Conservation (phyloP, 768 basidiomycete species). For the Amanita rubescens region DNA sequence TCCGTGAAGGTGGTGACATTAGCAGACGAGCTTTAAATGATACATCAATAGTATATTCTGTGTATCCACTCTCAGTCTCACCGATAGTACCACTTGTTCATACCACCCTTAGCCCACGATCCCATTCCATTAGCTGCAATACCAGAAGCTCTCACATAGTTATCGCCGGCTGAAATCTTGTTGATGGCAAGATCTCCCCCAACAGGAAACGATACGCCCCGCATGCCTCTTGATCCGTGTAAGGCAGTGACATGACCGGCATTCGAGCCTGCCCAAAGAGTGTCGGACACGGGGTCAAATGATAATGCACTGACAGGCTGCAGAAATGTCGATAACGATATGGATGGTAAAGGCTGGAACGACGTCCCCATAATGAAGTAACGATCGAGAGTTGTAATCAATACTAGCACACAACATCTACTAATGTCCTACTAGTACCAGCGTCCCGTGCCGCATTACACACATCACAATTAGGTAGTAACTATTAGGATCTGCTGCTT, state of each 20-base stretch:
- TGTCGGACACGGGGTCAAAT: conserved; percentile 89
- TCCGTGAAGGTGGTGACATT: conserved; percentile 38
- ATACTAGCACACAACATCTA: neutral
- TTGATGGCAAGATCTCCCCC: conserved; percentile 64
- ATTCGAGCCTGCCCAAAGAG: conserved; percentile 78
- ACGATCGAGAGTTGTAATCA: neutral
- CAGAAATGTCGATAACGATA: conserved; percentile 26
- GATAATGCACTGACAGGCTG: conserved; percentile 68
- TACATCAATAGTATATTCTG: neutral
- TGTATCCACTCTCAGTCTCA: conserved; percentile 25
- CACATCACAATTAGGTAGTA: neutral
- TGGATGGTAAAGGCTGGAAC: conserved; percentile 26
- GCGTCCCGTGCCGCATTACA: neutral
- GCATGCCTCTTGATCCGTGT: conserved; percentile 53
- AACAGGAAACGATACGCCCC: conserved; percentile 69
- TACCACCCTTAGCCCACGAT: conserved; percentile 77
- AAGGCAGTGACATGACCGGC: conserved; percentile 64
- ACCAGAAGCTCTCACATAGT: conserved; percentile 63
- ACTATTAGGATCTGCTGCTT: neutral
- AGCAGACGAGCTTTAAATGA: conserved; percentile 19
- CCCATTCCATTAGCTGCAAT: conserved; percentile 60
- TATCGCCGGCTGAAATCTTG: conserved; percentile 72
- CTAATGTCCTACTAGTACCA: too few species aligned
- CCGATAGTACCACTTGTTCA: conserved; percentile 79
- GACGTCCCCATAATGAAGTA: conserved; percentile 18